Conservation (phyloP, 345 rosid genomes). For the Populus simonii region DNA sequence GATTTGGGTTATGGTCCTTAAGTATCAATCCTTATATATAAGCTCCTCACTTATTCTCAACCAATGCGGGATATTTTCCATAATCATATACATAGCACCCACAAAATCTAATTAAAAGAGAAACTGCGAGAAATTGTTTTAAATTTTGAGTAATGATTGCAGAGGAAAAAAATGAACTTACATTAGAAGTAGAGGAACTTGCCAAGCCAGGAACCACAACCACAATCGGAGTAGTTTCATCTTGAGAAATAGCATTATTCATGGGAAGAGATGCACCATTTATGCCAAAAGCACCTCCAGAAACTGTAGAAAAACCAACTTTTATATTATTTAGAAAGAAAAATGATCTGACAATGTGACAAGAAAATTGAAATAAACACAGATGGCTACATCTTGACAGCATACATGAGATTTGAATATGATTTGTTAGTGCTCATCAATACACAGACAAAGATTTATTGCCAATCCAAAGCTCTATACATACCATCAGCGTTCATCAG, state of each 20-base stretch:
- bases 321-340: slow-evolving; percentile 1
- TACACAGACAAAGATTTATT: not conserved
- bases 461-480: not conserved
- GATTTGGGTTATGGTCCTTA: not conserved
- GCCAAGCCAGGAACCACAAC: slow-evolving; percentile 68
- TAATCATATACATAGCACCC: not conserved
- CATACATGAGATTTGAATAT: not conserved
- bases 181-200: slow-evolving; percentile 65
- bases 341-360: not conserved
- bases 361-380: slow-evolving; percentile 2
- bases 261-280: no score
- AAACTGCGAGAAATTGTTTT: not conserved
- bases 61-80: no score
- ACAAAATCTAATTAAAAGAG: not conserved
- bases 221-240: slow-evolving; percentile 53
- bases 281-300: slow-evolving; percentile 20
- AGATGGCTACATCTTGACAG: not conserved
- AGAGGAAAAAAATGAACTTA: slow-evolving; percentile 27
- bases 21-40: not conserved
- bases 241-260: slow-evolving; percentile 32
- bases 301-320: slow-evolving; percentile 26
- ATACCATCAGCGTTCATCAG: slow-evolving; percentile 57
- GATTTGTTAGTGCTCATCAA: not conserved
- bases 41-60: not conserved
- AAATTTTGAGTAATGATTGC: not conserved